Evolutionary conservation across 805 yeast species (phyloP).

Genomic region (Vanderwaltozyma polyspora): DNA sequence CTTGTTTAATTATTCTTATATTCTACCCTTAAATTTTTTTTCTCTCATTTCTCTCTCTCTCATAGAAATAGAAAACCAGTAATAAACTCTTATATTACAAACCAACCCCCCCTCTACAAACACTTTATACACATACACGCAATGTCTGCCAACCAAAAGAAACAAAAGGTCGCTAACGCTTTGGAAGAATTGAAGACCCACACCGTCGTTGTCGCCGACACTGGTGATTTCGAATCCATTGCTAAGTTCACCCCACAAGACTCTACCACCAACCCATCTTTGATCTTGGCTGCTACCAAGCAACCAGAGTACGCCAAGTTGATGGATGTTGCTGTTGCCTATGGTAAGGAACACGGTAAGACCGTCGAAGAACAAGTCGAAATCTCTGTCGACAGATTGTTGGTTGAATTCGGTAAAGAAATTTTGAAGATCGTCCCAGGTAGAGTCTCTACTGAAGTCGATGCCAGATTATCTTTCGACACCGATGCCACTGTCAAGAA

Average conservation of each 20-base stretch:
- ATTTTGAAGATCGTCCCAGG: conserved; percentile 93
- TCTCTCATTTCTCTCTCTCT: no score
- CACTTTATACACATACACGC: conserved; percentile 1
- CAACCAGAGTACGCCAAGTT: conserved; percentile 80
- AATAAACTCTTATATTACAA: no score
- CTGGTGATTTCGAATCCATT: conserved; percentile 96
- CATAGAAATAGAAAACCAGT: no score
- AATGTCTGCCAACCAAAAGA: conserved; percentile 15
- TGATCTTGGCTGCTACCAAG: conserved; percentile 90
- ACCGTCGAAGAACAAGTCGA: conserved; percentile 50
- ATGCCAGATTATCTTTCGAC: conserved; percentile 92
- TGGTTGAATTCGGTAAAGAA: conserved; percentile 90
- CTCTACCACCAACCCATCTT: conserved; percentile 97
- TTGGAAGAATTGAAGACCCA: conserved; percentile 91
- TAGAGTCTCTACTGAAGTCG: conserved; percentile 97
- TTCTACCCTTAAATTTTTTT: no score
- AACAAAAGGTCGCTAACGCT: conserved; percentile 38
- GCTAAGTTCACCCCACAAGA: conserved; percentile 98
- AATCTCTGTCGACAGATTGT: conserved; percentile 75
- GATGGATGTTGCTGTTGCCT: conserved; percentile 82
- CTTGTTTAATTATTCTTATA: no score
- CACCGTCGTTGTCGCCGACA: conserved; percentile 94
- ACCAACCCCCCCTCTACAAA: no score
- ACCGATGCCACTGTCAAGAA: conserved; percentile 84
- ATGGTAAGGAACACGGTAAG: conserved; percentile 58